phyloP scores from a whole-genome alignment of 768 basidiomycete species.

The Lactarius evosmus region DNA sequence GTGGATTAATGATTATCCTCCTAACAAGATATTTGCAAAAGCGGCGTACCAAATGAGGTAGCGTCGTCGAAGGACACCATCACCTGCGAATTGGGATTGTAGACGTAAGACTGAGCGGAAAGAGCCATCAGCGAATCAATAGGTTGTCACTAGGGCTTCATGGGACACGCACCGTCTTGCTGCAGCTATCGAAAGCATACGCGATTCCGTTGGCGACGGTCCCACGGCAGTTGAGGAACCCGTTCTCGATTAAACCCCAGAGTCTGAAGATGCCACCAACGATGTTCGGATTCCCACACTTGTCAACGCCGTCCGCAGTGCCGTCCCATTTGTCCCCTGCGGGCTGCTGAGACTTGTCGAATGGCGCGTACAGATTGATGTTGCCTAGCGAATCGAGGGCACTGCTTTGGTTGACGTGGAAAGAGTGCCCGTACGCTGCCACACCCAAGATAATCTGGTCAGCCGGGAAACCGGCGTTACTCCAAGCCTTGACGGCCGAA shows the following conservation, averaged over 20 bases:
- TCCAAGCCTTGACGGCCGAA: conserved; percentile 23
- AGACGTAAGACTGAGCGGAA: conserved; percentile 60
- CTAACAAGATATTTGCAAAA: too few relatives aligned
- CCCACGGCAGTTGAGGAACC: conserved; percentile 16
- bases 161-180: conserved; percentile 58
- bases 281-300: conserved; percentile 36
- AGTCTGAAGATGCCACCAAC: conserved; percentile 24
- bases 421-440: conserved; percentile 81
- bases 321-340: conserved; percentile 39
- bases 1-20: not conserved
- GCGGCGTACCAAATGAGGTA: conserved; percentile 43
- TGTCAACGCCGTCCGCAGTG: conserved; percentile 31
- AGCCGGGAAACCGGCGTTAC: conserved; percentile 17
- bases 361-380: conserved; percentile 52
- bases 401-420: conserved; percentile 38
- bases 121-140: conserved; percentile 3
- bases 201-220: conserved; percentile 40
- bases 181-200: conserved; percentile 61
- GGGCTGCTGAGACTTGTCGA: conserved; percentile 43
- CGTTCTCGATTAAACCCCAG: conserved; percentile 22
- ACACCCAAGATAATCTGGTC: conserved; percentile 79
- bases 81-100: conserved; percentile 49
- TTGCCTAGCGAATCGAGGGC: conserved; percentile 37
- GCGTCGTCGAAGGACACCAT: conserved; percentile 68
- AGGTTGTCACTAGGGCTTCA: not conserved